A percentile compares a stretch with the other conserved stretches of the same genome.
These are phyloP conservation scores for Trichophyton simii DNA, from an alignment of 2,329 filamentous ascomycete species.

Conservation along the genomic window DNA sequence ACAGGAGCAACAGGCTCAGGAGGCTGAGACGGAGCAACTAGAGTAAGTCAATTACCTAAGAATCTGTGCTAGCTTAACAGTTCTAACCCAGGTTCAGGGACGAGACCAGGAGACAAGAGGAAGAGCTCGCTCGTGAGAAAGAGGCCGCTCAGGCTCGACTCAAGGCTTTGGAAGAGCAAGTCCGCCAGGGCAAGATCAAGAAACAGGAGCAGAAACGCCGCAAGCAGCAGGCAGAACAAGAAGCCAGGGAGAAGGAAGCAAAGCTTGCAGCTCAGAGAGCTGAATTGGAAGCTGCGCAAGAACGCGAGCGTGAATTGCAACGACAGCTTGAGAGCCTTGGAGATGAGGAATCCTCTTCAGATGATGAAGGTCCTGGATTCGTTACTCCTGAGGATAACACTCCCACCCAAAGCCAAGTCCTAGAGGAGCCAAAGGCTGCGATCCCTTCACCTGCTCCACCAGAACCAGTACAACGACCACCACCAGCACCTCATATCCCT, in stretches of 20 bases:
- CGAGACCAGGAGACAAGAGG: constrained; percentile 61
- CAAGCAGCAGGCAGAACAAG: constrained; percentile 76
- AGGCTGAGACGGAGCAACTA: constrained; percentile 58
- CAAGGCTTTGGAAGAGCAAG: constrained; percentile 83
- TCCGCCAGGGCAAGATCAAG: constrained; percentile 82
- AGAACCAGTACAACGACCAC: constrained; percentile 27
- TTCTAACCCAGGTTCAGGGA: constrained; percentile 41
- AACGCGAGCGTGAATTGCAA: constrained; percentile 80
- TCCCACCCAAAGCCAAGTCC: constrained; percentile 45
- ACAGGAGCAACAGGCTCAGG: constrained; percentile 63
- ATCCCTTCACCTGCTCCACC: constrained; percentile 18
- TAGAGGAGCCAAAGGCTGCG: constrained; percentile 27
- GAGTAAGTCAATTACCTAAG: constrained; percentile 55
- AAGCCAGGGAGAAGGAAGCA: constrained; percentile 77
- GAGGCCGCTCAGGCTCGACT: constrained; percentile 71
- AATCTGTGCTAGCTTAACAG: not conserved
- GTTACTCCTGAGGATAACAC: constrained; percentile 51
- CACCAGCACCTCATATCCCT: constrained; percentile 5
- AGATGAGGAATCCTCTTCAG: constrained; percentile 57
- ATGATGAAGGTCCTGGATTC: constrained; percentile 66
- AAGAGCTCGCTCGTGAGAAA: constrained; percentile 66
- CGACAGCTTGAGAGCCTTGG: constrained; percentile 70
- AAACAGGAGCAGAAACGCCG: constrained; percentile 92
- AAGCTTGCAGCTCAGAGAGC: constrained; percentile 73
- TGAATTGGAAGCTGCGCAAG: constrained; percentile 81